phyloP scores from a whole-genome alignment of 176 grass and related monocot genomes.

The Panicum miliaceum region DNA sequence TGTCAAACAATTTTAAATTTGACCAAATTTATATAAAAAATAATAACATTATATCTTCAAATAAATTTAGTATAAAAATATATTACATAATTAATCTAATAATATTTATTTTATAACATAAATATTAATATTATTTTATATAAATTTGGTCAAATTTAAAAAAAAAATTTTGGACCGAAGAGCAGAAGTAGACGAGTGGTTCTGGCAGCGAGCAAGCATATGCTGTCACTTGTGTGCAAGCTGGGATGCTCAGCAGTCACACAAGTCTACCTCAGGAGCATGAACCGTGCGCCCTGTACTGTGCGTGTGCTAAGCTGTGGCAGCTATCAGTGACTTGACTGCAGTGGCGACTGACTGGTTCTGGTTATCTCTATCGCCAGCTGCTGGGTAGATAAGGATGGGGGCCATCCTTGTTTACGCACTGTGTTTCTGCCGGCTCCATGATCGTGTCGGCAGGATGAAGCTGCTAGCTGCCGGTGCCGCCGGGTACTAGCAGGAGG shows the following conservation, averaged over 20 bases:
- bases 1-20: no score
- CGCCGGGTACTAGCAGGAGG: not conserved
- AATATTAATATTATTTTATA: no score
- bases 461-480: not conserved
- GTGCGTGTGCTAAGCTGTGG: slow-evolving; percentile 40
- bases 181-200: no score
- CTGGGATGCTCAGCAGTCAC: slow-evolving; percentile 11
- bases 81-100: no score
- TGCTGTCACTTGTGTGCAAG: slow-evolving; percentile 16
- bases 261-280: slow-evolving; percentile 37
- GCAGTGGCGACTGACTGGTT: slow-evolving; percentile 17
- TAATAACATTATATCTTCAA: no score
- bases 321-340: slow-evolving; percentile 42
- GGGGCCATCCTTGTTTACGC: not conserved
- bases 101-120: no score
- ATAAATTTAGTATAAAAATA: no score
- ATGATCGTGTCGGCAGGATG: slow-evolving; percentile 56
- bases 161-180: no score
- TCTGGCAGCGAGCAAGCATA: not conserved
- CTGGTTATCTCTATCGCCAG: not conserved
- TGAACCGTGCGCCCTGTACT: not conserved
- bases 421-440: slow-evolving; percentile 47
- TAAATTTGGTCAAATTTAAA: no score
- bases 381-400: slow-evolving; percentile 18
- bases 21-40: no score